Evolutionary conservation across 495 filamentous ascomycete genomes (phyloP).

Genomic region (Umbilicaria muhlenbergii): DNA sequence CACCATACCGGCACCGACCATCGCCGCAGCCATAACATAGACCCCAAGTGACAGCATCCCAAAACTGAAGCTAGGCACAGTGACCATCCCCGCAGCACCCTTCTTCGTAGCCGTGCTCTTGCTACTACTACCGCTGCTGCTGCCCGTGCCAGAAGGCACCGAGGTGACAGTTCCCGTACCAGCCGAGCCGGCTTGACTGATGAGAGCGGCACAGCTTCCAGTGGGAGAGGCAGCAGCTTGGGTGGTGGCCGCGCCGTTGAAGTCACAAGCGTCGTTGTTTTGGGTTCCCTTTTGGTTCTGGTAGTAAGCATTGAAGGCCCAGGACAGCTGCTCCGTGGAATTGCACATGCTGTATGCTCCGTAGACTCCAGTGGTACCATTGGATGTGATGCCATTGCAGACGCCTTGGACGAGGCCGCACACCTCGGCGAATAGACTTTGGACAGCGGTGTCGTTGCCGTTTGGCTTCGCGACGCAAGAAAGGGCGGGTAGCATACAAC

Average conservation of each 20-base stretch:
- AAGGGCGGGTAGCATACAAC: slow-evolving; percentile 61
- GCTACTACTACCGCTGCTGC: slow-evolving; percentile 19
- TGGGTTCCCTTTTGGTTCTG: slow-evolving; percentile 33
- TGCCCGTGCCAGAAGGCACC: slow-evolving; percentile 28
- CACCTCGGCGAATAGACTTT: slow-evolving; percentile 53
- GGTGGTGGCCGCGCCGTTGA: slow-evolving; percentile 45
- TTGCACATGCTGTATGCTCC: slow-evolving; percentile 87
- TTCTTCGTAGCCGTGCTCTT: slow-evolving; percentile 28
- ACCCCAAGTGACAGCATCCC: slow-evolving; percentile 50
- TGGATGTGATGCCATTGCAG: slow-evolving; percentile 57
- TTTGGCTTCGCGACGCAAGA: slow-evolving; percentile 46
- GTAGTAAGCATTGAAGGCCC: slow-evolving; percentile 73
- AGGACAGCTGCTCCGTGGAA: slow-evolving; percentile 59
- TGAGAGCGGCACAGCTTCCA: slow-evolving; percentile 35
- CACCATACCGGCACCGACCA: slow-evolving; percentile 60
- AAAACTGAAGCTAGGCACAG: slow-evolving; percentile 38
- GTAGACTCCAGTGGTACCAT: slow-evolving; percentile 59
- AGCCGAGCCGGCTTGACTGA: slow-evolving; percentile 43
- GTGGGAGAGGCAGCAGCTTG: slow-evolving; percentile 28
- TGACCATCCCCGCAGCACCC: slow-evolving; percentile 25
- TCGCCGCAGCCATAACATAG: slow-evolving; percentile 50
- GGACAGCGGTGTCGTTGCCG: slow-evolving; percentile 36
- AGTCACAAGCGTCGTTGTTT: slow-evolving; percentile 51
- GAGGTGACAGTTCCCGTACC: slow-evolving; percentile 51
- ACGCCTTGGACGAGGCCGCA: slow-evolving; percentile 41